phyloP scores from a whole-genome alignment of 2,329 filamentous ascomycete species.

The Ophiocordyceps sinensis region DNA sequence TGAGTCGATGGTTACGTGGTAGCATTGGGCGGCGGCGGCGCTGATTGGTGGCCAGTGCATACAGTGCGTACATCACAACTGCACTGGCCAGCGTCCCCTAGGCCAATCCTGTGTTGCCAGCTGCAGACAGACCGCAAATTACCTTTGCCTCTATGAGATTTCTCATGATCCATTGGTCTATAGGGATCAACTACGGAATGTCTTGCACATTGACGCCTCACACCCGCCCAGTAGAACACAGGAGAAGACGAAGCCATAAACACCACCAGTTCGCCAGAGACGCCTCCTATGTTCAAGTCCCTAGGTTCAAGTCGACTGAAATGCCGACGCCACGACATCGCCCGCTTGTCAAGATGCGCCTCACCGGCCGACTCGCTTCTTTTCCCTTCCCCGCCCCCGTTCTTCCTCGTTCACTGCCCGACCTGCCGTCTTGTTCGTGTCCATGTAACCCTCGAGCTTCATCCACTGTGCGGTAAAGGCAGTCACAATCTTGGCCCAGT shows the following conservation, averaged over 20 bases:
- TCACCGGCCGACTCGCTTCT: neutral
- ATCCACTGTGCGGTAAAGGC: conserved; percentile 88
- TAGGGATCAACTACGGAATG: neutral
- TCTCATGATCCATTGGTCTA: no score
- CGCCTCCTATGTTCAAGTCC: neutral
- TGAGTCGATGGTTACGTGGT: conserved; percentile 11
- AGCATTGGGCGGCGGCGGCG: neutral
- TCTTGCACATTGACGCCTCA: neutral
- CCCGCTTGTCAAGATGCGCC: neutral
- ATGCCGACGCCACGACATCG: no score
- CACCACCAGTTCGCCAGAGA: neutral
- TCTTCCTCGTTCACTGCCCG: conserved; percentile 7
- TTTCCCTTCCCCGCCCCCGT: conserved; percentile 11
- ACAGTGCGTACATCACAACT: neutral
- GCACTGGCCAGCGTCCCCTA: neutral
- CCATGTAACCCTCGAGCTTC: conserved; percentile 43
- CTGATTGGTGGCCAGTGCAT: neutral
- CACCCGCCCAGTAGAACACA: neutral
- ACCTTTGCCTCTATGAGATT: no score
- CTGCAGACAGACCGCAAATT: no score
- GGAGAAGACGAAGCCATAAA: neutral
- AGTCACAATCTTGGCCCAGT: conserved; percentile 76
- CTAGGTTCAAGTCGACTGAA: no score
- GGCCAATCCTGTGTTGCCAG: no score
- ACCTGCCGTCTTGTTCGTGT: conserved; percentile 5